A percentile compares a stretch with the other conserved stretches of the same genome.
phyloP scores from a whole-genome alignment of 345 rosid genomes.

The Lepidium didymum region DNA sequence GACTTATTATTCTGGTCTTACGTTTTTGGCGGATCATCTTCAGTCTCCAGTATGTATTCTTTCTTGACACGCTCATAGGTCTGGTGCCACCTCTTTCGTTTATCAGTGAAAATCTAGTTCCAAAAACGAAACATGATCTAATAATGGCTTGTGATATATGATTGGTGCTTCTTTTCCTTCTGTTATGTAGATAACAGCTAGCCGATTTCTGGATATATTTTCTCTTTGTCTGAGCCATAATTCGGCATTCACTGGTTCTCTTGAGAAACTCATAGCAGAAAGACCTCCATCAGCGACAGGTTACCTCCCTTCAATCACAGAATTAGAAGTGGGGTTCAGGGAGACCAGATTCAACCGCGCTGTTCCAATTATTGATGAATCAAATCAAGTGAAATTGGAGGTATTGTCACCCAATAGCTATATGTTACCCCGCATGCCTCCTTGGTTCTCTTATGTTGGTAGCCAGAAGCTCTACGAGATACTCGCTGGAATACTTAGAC shows the following conservation, averaged over 20 bases:
- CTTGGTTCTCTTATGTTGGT: conserved; percentile 78
- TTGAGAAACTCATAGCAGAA: conserved; percentile 54
- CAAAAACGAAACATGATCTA: not conserved
- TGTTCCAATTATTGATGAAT: conserved; percentile 26
- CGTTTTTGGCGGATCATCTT: conserved; percentile 55
- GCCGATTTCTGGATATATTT: conserved; percentile 77
- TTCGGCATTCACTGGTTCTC: conserved; percentile 64
- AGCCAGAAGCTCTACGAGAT: conserved; percentile 62
- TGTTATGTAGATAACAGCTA: conserved; percentile 59
- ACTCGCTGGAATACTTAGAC: conserved; percentile 80
- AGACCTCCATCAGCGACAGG: conserved; percentile 58
- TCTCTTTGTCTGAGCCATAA: conserved; percentile 63
- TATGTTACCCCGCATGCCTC: conserved; percentile 70
- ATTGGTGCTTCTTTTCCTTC: not conserved
- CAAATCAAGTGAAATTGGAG: conserved; percentile 31
- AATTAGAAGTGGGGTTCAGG: conserved; percentile 49
- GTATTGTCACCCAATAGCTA: conserved; percentile 29
- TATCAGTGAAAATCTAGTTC: not conserved
- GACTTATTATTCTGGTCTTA: conserved; percentile 82
- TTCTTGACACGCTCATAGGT: conserved; percentile 22
- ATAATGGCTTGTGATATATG: not conserved
- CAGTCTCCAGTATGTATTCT: conserved; percentile 77
- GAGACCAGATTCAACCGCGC: conserved; percentile 17
- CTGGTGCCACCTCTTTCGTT: conserved; percentile 4
- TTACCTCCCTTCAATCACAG: conserved; percentile 71